These are phyloP conservation scores for Zygoascus bituminiphila DNA, from an alignment of 805 yeast genomes.

Conservation along the genomic window DNA sequence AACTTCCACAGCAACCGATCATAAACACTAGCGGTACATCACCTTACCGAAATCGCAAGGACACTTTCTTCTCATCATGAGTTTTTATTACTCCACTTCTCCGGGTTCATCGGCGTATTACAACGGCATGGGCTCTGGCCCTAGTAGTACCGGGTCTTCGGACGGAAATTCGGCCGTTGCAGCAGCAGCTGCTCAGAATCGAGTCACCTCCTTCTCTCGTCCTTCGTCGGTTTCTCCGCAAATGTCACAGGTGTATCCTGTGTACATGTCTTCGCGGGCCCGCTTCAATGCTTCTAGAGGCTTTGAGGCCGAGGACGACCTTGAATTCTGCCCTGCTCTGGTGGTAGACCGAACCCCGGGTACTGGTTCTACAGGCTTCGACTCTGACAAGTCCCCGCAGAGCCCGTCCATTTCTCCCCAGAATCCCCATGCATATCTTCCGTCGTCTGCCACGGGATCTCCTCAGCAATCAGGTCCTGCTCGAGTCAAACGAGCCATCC, in stretches of 20 bases:
- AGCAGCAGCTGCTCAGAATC: background rate
- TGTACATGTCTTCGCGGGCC: slow-evolving; percentile 13
- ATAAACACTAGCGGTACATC: background rate
- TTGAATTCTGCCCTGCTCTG: slow-evolving; percentile 55
- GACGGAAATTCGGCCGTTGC: slow-evolving; percentile 1
- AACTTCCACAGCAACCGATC: background rate
- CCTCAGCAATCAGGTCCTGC: slow-evolving; percentile 12
- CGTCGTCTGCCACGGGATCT: slow-evolving; percentile 2
- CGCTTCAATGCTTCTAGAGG: slow-evolving; percentile 56
- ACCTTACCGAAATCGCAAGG: background rate
- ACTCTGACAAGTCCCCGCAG: background rate
- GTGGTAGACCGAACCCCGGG: slow-evolving; percentile 2
- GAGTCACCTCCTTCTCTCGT: slow-evolving; percentile 12
- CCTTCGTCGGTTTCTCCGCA: slow-evolving; percentile 27
- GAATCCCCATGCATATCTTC: background rate
- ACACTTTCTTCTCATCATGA: slow-evolving; percentile 5
- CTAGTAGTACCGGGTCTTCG: background rate
- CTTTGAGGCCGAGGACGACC: slow-evolving; percentile 62
- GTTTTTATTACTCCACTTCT: slow-evolving; percentile 12
- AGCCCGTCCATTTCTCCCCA: slow-evolving; percentile 1
- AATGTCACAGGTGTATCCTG: slow-evolving; percentile 20
- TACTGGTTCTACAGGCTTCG: background rate
- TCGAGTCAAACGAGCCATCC: slow-evolving; percentile 31
- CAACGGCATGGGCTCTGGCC: slow-evolving; percentile 1
- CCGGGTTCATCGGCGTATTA: slow-evolving; percentile 6